These are phyloP conservation scores for Neostapfia colusana DNA, from an alignment of 176 grass and related monocot genomes.

Conservation along the genomic window DNA sequence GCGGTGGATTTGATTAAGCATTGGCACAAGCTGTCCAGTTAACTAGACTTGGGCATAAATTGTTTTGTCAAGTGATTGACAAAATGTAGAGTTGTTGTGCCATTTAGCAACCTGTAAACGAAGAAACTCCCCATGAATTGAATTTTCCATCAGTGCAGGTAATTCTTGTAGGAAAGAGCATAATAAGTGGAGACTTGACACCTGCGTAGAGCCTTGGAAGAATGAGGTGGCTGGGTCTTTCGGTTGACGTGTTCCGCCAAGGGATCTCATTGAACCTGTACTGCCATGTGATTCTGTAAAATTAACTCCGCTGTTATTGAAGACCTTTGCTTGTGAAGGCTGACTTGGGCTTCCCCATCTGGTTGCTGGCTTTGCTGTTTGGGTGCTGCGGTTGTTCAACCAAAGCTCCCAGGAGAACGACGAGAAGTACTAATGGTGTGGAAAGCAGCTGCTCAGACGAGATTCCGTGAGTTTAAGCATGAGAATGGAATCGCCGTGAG, in stretches of 20 bases:
- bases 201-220: constrained; percentile 15
- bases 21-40: not conserved
- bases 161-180: not conserved
- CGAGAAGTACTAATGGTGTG: constrained; percentile 90
- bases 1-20: not conserved
- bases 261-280: constrained; percentile 84
- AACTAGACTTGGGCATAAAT: not conserved
- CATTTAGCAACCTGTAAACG: not conserved
- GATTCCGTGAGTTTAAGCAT: constrained; percentile 90
- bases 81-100: not conserved
- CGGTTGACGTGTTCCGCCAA: constrained; percentile 61
- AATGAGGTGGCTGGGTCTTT: constrained; percentile 68
- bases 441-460: constrained; percentile 77
- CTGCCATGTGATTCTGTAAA: constrained; percentile 82
- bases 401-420: constrained; percentile 35
- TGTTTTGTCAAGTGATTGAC: not conserved
- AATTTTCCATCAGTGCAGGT: constrained; percentile 9
- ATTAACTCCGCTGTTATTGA: not conserved
- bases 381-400: constrained; percentile 14
- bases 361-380: constrained; percentile 35
- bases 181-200: not conserved
- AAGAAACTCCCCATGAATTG: not conserved
- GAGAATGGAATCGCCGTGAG: constrained; percentile 88
- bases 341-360: constrained; percentile 7
- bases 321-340: constrained; percentile 24